Evolutionary conservation across 2,329 filamentous ascomycete genomes (phyloP), one percentile per base, ranked within the genome.

Genomic region (Hirsutella rhossiliensis): DNA sequence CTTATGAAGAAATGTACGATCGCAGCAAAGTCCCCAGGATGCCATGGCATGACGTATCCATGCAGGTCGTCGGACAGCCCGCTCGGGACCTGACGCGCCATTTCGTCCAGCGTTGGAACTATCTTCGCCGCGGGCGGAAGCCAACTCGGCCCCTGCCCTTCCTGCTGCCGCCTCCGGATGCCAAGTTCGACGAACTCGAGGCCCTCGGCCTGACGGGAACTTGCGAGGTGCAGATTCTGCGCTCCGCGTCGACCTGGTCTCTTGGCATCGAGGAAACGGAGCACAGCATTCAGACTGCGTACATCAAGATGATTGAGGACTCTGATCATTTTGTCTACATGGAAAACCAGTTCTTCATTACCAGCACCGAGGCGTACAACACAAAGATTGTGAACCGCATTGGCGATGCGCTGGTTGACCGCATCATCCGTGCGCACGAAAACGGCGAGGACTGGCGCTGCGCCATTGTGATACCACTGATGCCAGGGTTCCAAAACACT

Each of bases 1-100:
- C 92, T 2, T 97, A 97, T 56, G 92, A 95, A 57, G 92, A 98
- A 63, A 97, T 97, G 92, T 98, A 97, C 57, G 87, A 97, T 62
- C 82, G 92, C 44, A 83, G 79, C 47, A 84, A 84, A 59, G 77
- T 90, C 17, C 88, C 92, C 2, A 75, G 92, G 48, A 98, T 97
- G 92, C 90, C 92, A 2, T 98, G 92, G 92, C 92, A 98, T 57
- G 92, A 98, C 61, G 88, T 98, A 49, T 80, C 84, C 3, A 97
- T 98, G 92, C 92, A 97, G 62, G 82, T 98, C 37, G 88, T 97
- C 38, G 92, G 92, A 4, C 92, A 97, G 60, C 92, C 92, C 3
- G 90, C 92, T 12, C 78, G 92, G 52, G 92, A 98, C 65, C 69
- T 97, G 49, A 96, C 89, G 2, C 80, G 92, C 19, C 92, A 97